Conservation (phyloP, 106 monocot species). For the Acanthochlamys bracteata region DNA sequence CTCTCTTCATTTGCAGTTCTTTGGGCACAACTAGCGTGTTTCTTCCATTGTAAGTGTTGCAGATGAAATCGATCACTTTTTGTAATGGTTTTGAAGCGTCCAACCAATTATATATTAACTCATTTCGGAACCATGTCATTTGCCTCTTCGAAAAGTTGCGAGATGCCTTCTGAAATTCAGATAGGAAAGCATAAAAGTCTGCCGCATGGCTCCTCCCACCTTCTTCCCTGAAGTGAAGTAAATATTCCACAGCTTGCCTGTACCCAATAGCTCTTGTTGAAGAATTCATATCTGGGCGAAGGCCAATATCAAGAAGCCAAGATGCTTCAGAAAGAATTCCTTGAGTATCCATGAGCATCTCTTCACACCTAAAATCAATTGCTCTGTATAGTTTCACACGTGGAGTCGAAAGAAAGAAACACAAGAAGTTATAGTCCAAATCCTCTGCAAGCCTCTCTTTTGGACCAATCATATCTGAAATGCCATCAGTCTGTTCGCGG, state of each 20-base stretch:
- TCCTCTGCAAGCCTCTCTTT: constrained; percentile 14
- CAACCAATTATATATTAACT: constrained; percentile 70
- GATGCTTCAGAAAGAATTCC: constrained; percentile 83
- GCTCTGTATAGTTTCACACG: constrained; percentile 61
- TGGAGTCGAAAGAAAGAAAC: constrained; percentile 68
- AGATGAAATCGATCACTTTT: constrained; percentile 38
- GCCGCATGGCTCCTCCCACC: constrained; percentile 42
- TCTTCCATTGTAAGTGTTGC: constrained; percentile 31
- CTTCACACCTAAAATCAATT: constrained; percentile 84
- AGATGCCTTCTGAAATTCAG: constrained; percentile 73
- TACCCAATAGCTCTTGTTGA: constrained; percentile 92
- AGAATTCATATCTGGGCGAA: constrained; percentile 56
- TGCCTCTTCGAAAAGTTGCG: constrained; percentile 94
- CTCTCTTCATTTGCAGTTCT: constrained; percentile 49
- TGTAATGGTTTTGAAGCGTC: constrained; percentile 69
- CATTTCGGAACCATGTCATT: constrained; percentile 86
- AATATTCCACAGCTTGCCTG: constrained; percentile 82
- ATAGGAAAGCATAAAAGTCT: constrained; percentile 38
- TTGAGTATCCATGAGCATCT: constrained; percentile 58
- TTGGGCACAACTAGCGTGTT: constrained; percentile 36
- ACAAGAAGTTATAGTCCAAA: constrained; percentile 75
- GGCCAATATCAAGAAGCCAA: constrained; percentile 77
- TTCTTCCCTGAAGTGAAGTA: constrained; percentile 47
- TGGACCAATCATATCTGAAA: background rate
- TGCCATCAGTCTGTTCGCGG: constrained; percentile 9